A percentile compares a stretch with the other conserved stretches of the same genome.
phyloP scores from a whole-genome alignment of 129 eudicot genomes.

The Silybum marianum region DNA sequence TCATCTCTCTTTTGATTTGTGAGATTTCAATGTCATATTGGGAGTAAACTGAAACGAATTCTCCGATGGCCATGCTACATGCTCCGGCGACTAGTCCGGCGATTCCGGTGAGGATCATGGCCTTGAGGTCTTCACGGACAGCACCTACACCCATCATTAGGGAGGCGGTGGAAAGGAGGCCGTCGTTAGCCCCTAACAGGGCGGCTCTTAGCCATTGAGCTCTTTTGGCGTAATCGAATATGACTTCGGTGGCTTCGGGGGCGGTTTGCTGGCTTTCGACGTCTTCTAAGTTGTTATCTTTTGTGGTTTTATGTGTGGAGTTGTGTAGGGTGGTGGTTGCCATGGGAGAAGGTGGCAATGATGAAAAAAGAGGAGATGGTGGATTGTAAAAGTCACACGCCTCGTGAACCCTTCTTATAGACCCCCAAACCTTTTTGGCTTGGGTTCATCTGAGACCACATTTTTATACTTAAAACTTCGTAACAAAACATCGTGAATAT shows the following conservation, averaged over 20 bases:
- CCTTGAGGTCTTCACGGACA: slow-evolving; percentile 43
- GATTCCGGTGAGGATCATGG: slow-evolving; percentile 64
- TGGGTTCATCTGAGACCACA: too few species aligned
- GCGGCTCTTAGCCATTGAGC: slow-evolving; percentile 75
- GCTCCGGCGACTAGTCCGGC: slow-evolving; percentile 66
- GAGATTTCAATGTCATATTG: slow-evolving; percentile 73
- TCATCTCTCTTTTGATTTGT: slow-evolving; percentile 49
- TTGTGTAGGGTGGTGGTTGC: neutral
- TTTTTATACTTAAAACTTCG: too few species aligned
- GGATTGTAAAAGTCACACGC: slow-evolving; percentile 42
- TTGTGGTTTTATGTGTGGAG: neutral
- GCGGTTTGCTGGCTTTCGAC: slow-evolving; percentile 38
- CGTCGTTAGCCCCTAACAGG: slow-evolving; percentile 67
- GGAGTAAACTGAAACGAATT: slow-evolving; percentile 71
- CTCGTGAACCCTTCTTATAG: slow-evolving; percentile 31
- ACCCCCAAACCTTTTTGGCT: neutral
- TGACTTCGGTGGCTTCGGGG: slow-evolving; percentile 21
- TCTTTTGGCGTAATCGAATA: slow-evolving; percentile 47
- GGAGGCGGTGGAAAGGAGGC: slow-evolving; percentile 68
- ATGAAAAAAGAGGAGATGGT: neutral
- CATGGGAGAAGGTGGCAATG: neutral
- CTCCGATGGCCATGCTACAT: slow-evolving; percentile 79
- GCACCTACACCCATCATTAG: slow-evolving; percentile 74
- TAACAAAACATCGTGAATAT: too few species aligned
- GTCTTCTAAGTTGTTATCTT: slow-evolving; percentile 19